phyloP scores from a whole-genome alignment of 2,329 filamentous ascomycete species.

The Didymosphaeria variabile region DNA sequence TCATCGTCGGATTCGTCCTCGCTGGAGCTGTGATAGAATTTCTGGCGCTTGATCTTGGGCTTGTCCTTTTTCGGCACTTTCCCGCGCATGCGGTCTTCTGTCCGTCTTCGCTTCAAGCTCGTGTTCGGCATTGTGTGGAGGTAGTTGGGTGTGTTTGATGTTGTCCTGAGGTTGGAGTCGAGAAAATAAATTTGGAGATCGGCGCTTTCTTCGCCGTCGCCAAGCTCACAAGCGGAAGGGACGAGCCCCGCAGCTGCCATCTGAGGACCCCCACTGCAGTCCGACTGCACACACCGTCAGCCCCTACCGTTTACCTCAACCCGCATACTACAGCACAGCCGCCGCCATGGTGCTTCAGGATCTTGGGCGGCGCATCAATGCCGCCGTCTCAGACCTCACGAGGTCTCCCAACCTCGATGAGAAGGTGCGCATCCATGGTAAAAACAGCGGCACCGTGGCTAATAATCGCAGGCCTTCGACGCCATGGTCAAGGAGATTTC shows the following conservation, averaged over 20 bases:
- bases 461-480: slow-evolving; percentile 80
- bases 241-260: slow-evolving; percentile 21
- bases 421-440: slow-evolving; percentile 68
- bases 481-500: slow-evolving; percentile 98
- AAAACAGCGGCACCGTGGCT: slow-evolving; percentile 19
- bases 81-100: slow-evolving; percentile 66
- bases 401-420: slow-evolving; percentile 93
- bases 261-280: slow-evolving; percentile 19
- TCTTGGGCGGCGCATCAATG: slow-evolving; percentile 96
- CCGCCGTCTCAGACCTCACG: slow-evolving; percentile 92
- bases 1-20: slow-evolving; percentile 61
- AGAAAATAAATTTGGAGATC: slow-evolving; percentile 36
- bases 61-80: slow-evolving; percentile 61
- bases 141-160: slow-evolving; percentile 15
- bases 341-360: slow-evolving; percentile 93
- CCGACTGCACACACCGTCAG: slow-evolving; percentile 19
- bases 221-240: slow-evolving; percentile 25
- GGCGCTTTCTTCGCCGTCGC: slow-evolving; percentile 40
- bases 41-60: slow-evolving; percentile 71
- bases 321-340: slow-evolving; percentile 24
- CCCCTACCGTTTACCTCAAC: slow-evolving; percentile 16
- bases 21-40: slow-evolving; percentile 70
- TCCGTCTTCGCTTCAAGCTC: slow-evolving; percentile 64
- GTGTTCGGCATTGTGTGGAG: slow-evolving; percentile 48
- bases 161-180: slow-evolving; percentile 15